phyloP scores from a whole-genome alignment of 352 stramenopile species.

The Globisporangium barbulae region DNA sequence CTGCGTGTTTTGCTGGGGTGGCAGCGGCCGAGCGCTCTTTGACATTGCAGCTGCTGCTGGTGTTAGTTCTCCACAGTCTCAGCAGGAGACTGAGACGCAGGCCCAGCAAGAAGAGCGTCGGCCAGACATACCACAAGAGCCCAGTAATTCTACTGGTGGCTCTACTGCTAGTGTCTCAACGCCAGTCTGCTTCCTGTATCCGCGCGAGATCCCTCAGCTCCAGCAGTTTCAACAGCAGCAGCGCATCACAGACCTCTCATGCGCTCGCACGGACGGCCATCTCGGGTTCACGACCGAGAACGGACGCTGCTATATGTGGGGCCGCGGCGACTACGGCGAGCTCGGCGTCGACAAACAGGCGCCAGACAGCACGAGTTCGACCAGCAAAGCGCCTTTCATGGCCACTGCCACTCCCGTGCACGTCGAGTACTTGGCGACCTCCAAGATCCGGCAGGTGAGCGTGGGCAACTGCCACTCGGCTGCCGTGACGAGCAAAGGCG shows the following conservation, averaged over 20 bases:
- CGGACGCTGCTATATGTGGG: conserved; percentile 59
- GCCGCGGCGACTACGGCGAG: conserved; percentile 54
- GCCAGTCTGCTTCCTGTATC: conserved; percentile 41
- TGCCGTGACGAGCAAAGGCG: conserved; percentile 44
- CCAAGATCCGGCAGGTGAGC: conserved; percentile 29
- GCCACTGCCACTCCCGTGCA: not conserved
- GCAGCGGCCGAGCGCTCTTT: conserved; percentile 46
- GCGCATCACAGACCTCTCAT: conserved; percentile 29
- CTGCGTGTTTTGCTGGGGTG: conserved; percentile 89
- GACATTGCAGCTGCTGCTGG: conserved; percentile 14
- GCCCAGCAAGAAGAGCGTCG: not conserved
- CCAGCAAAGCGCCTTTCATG: not conserved
- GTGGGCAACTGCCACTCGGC: conserved; percentile 67
- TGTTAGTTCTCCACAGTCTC: not conserved
- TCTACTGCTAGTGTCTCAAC: not conserved
- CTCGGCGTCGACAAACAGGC: conserved; percentile 30
- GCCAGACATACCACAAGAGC: not conserved
- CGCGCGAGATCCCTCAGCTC: conserved; percentile 33
- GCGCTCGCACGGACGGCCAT: conserved; percentile 46
- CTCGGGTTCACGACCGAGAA: conserved; percentile 33
- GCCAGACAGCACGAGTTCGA: not conserved
- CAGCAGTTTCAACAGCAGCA: conserved; percentile 11
- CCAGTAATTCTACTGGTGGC: not conserved
- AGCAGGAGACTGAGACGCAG: not conserved
- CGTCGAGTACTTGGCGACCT: conserved; percentile 10